Conservation (phyloP, 768 basidiomycete species). For the Termitomyces titanicus region DNA sequence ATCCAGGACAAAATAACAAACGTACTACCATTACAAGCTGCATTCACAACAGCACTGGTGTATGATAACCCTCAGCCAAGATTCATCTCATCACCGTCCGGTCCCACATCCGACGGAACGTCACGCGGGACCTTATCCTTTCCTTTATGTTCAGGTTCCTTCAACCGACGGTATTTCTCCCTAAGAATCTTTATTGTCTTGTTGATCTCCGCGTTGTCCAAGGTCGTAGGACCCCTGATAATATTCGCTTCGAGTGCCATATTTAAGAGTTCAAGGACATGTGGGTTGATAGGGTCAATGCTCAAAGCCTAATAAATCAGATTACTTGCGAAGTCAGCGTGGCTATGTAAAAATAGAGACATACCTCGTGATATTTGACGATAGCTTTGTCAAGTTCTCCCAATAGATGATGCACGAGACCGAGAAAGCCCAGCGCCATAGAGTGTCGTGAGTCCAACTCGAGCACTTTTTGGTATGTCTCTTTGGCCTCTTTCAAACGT, state of each 20-base stretch:
- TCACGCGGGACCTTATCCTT: constrained; percentile 21
- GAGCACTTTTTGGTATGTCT: constrained; percentile 74
- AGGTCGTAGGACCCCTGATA: constrained; percentile 14
- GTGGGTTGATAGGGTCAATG: constrained; percentile 78
- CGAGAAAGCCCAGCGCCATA: constrained; percentile 80
- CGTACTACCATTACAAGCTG: too few relatives aligned
- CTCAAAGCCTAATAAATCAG: constrained; percentile 55
- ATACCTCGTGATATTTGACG: constrained; percentile 87
- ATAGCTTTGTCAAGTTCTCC: constrained; percentile 79
- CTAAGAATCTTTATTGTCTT: constrained; percentile 25
- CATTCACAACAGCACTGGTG: too few relatives aligned
- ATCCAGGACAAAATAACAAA: too few relatives aligned
- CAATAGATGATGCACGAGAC: constrained; percentile 81
- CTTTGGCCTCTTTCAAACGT: constrained; percentile 61
- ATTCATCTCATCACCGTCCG: constrained; percentile 25
- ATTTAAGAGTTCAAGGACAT: constrained; percentile 78
- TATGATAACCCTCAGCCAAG: constrained; percentile 21
- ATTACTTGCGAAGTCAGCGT: not conserved
- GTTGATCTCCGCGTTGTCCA: constrained; percentile 24
- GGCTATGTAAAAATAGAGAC: constrained; percentile 15
- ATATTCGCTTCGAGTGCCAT: constrained; percentile 63
- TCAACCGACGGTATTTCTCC: constrained; percentile 27
- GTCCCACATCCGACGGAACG: constrained; percentile 12
- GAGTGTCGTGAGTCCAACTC: constrained; percentile 85
- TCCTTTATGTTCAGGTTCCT: constrained; percentile 23